These are phyloP conservation scores for Rhizopogon vulgaris DNA, from an alignment of 768 basidiomycete genomes.

Conservation along the genomic window DNA sequence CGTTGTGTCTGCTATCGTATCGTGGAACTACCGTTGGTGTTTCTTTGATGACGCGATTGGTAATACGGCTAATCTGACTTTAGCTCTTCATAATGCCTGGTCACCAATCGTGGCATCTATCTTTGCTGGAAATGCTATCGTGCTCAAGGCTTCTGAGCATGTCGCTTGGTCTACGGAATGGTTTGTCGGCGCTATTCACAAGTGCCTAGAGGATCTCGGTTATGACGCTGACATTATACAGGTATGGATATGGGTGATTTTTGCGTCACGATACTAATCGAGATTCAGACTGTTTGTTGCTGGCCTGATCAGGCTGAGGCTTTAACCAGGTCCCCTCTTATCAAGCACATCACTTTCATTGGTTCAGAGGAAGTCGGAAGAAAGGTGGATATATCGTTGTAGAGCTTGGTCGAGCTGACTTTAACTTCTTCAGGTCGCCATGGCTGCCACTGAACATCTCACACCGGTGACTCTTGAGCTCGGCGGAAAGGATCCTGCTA, in stretches of 20 bases:
- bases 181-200: slow-evolving; percentile 75
- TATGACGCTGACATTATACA: slow-evolving; percentile 89
- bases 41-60: not conserved
- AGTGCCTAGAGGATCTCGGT: slow-evolving; percentile 76
- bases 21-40: slow-evolving; percentile 85
- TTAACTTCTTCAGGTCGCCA: slow-evolving; percentile 53
- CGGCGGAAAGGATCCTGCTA: slow-evolving; percentile 91
- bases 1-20: slow-evolving; percentile 87
- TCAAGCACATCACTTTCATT: slow-evolving; percentile 95
- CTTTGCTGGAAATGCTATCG: slow-evolving; percentile 85
- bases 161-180: slow-evolving; percentile 87
- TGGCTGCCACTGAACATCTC: slow-evolving; percentile 78
- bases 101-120: slow-evolving; percentile 89
- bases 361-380: slow-evolving; percentile 76
- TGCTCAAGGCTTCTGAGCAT: slow-evolving; percentile 89
- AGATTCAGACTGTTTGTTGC: slow-evolving; percentile 67
- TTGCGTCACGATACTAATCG: slow-evolving; percentile 1
- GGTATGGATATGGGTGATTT: slow-evolving; percentile 26
- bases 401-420: not conserved
- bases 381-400: slow-evolving; percentile 40
- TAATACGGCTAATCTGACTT: not conserved
- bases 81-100: slow-evolving; percentile 90
- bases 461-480: slow-evolving; percentile 93
- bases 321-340: slow-evolving; percentile 68
- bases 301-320: slow-evolving; percentile 82